Conservation (phyloP, 208 protist species). For the Hexamita inflata region DNA sequence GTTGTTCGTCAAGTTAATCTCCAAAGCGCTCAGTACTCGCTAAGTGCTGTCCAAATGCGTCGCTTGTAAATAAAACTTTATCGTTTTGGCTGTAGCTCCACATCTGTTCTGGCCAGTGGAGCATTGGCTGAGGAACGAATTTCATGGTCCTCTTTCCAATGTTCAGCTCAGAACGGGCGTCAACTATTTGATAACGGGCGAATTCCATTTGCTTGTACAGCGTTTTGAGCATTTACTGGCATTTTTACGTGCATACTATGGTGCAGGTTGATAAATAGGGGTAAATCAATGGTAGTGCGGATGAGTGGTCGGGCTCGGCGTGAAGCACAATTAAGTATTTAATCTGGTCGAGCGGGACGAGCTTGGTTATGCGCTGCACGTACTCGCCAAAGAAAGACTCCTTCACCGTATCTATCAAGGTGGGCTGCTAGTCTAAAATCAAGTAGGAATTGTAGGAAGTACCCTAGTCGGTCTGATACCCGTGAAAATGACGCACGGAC, state of each 20-base stretch:
- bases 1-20: not conserved
- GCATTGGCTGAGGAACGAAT: not conserved
- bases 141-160: not conserved
- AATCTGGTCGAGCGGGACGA: not conserved
- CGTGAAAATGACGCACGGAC: not conserved
- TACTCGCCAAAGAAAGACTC: not conserved
- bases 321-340: not conserved
- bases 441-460: not conserved
- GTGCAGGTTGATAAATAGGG: not conserved
- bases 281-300: not conserved
- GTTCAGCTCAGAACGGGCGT: not conserved
- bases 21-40: not conserved
- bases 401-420: not conserved
- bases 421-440: not conserved
- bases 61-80: not conserved
- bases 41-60: not conserved
- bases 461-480: not conserved
- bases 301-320: not conserved
- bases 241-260: not conserved
- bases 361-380: not conserved
- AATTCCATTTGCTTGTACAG: not conserved
- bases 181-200: not conserved
- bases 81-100: not conserved
- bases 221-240: not conserved
- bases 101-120: not conserved